These are phyloP conservation scores for Lachnellula occidentalis DNA, from an alignment of 2,329 filamentous ascomycete genomes.

Conservation along the genomic window DNA sequence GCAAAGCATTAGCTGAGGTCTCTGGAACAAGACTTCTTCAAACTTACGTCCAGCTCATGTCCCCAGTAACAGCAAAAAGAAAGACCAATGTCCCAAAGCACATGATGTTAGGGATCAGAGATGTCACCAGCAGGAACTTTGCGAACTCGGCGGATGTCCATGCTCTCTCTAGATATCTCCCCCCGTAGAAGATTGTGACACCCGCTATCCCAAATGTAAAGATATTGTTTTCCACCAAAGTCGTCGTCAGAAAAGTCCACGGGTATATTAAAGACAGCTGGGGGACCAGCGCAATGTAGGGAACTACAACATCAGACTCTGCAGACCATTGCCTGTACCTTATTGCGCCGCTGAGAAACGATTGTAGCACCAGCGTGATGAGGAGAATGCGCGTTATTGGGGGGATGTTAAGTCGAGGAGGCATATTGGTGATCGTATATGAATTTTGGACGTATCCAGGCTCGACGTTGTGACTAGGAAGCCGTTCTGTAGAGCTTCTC, in stretches of 20 bases:
- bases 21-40: slow-evolving; percentile 15
- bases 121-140: slow-evolving; percentile 76
- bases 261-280: slow-evolving; percentile 80
- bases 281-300: slow-evolving; percentile 84
- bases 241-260: slow-evolving; percentile 84
- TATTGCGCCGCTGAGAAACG: slow-evolving; percentile 74
- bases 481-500: too few species aligned
- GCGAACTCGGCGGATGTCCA: slow-evolving; percentile 91
- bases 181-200: slow-evolving; percentile 81
- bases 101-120: slow-evolving; percentile 74
- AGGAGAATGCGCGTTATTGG: slow-evolving; percentile 83
- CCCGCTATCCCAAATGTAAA: slow-evolving; percentile 76
- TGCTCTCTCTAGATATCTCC: slow-evolving; percentile 89
- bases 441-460: background rate
- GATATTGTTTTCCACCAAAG: slow-evolving; percentile 88
- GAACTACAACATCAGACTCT: slow-evolving; percentile 63
- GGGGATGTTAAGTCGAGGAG: slow-evolving; percentile 82
- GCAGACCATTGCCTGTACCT: slow-evolving; percentile 64
- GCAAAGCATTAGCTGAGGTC: slow-evolving; percentile 27
- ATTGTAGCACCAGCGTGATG: slow-evolving; percentile 68
- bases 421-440: slow-evolving; percentile 46
- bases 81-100: slow-evolving; percentile 68
- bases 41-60: slow-evolving; percentile 64
- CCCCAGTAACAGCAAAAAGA: slow-evolving; percentile 65
- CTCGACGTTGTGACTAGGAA: background rate